These are phyloP conservation scores for Sabuloglossum arenarium DNA, from an alignment of 495 filamentous ascomycete species.

Conservation along the genomic window DNA sequence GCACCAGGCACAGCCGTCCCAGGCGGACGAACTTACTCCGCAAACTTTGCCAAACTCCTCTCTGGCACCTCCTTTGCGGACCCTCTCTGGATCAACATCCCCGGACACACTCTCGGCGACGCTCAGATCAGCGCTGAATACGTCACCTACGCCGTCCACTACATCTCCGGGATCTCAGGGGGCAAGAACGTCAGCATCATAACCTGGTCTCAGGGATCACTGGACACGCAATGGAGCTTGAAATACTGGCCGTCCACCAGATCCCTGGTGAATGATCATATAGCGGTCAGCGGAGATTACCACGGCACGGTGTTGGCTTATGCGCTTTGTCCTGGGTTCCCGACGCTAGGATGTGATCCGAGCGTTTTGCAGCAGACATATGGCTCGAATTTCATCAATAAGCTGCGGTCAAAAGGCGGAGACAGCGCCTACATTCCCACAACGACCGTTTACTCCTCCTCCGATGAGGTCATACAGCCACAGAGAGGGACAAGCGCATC, in stretches of 20 bases:
- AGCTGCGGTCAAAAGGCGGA: conserved; percentile 19
- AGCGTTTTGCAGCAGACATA: conserved; percentile 24
- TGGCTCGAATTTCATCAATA: conserved; percentile 19
- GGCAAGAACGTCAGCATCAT: conserved; percentile 19
- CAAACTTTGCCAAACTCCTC: conserved; percentile 7
- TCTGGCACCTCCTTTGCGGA: background rate
- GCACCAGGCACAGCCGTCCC: conserved; percentile 5
- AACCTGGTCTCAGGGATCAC: conserved; percentile 28
- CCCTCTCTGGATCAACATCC: background rate
- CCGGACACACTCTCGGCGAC: background rate
- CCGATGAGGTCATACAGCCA: conserved; percentile 27
- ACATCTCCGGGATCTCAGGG: conserved; percentile 20
- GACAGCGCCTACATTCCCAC: conserved; percentile 30
- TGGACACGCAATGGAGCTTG: conserved; percentile 27
- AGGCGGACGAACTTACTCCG: conserved; percentile 4
- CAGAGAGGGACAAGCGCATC: conserved; percentile 23
- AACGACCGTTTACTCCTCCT: conserved; percentile 23
- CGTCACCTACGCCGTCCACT: conserved; percentile 22
- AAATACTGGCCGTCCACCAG: conserved; percentile 31
- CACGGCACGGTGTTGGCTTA: conserved; percentile 21
- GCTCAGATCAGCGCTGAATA: conserved; percentile 10
- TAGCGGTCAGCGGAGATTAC: conserved; percentile 25
- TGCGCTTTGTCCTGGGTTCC: conserved; percentile 13
- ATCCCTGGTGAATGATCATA: conserved; percentile 17
- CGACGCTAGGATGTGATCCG: conserved; percentile 14